Base-by-base conservation (phyloP, 2,329 filamentous ascomycete species). In the Diaporthe nobilis region DNA sequence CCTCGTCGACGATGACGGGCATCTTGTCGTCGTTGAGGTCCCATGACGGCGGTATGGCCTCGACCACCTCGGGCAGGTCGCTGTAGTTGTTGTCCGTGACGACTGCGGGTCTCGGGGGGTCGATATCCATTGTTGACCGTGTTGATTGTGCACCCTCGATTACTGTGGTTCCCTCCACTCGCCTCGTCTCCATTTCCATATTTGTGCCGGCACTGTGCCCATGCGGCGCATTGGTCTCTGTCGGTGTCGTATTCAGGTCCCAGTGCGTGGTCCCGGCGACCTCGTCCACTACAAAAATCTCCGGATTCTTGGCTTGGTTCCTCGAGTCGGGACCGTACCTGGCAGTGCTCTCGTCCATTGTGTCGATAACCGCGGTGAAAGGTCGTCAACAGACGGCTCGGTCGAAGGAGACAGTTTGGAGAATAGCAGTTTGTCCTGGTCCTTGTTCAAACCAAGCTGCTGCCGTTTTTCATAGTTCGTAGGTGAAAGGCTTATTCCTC, bases 11-110 rank as follows among this genome's bases (percentile, higher is more conserved):
- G 42, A 71, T 44, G 28, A 74, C 63, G 12, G 72, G 53, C 63
- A 74, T 74, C 20, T 74, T 74, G 63, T 49, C 34, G 49, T 55
- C 65, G 34, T 3, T 22, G 4, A 44, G n/a, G 8, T 74, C 72
- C 72, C 63, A 74, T 3, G 39, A 60, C 12, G 63, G 72, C 42
- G 72, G 72, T 9, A 71, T 68, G 22, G 15, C 63, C 13, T 44
- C 72, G 17, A 65, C 51, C 6, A 74, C 72, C 55, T 74, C 72
- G 13, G 65, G 65, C 20, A 74, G 63, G 53, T 71, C 63, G 51
- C 72, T 74, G 72, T 71, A 74, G 53, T 51, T 44, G 51, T 37
- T 44, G 28, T 74, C 39, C 72, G 28, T 34, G 12, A 73, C 72
- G 34, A 47, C 17, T 49, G 60, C 58, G 34, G 72, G 72, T 63